Evolutionary conservation across 768 basidiomycete species (phyloP).

Genomic region (Clathrus columnatus): DNA sequence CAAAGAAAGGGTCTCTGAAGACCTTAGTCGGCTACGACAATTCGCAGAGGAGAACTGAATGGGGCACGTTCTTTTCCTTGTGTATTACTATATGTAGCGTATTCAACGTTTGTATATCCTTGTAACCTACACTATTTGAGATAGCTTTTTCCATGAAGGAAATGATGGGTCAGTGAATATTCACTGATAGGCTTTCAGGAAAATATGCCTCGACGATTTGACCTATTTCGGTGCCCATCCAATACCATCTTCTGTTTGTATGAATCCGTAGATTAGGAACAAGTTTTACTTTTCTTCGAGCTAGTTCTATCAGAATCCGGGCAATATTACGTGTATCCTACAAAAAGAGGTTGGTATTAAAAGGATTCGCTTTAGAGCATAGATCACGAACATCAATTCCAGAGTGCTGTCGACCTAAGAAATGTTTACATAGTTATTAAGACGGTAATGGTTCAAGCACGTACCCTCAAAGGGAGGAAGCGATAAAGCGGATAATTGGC

Average conservation of each 20-base stretch:
- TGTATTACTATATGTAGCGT: not conserved
- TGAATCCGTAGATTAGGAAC: conserved; percentile 66
- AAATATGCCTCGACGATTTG: conserved; percentile 45
- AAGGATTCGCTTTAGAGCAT: not conserved
- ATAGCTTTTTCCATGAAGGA: not conserved
- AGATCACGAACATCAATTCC: conserved; percentile 87
- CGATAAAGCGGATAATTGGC: conserved; percentile 66
- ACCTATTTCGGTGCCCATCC: conserved; percentile 75
- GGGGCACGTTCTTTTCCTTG: not conserved
- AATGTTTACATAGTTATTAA: not conserved
- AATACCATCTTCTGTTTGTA: conserved; percentile 61
- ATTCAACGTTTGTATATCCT: not conserved
- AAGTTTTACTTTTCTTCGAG: conserved; percentile 54
- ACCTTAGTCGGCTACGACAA: conserved; percentile 33
- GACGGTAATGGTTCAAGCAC: not conserved
- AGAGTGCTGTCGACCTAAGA: conserved; percentile 53
- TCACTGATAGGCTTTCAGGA: not conserved
- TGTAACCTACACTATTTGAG: not conserved
- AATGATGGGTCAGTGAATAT: not conserved
- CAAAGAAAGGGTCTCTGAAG: conserved; percentile 68
- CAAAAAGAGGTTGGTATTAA: not conserved
- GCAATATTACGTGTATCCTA: conserved; percentile 89
- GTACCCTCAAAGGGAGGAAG: conserved; percentile 67
- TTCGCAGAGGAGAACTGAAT: conserved; percentile 12
- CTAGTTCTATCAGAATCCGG: conserved; percentile 73